Base-by-base conservation (phyloP, 2,329 filamentous ascomycete genomes). In the Stemphylium lycopersici region DNA sequence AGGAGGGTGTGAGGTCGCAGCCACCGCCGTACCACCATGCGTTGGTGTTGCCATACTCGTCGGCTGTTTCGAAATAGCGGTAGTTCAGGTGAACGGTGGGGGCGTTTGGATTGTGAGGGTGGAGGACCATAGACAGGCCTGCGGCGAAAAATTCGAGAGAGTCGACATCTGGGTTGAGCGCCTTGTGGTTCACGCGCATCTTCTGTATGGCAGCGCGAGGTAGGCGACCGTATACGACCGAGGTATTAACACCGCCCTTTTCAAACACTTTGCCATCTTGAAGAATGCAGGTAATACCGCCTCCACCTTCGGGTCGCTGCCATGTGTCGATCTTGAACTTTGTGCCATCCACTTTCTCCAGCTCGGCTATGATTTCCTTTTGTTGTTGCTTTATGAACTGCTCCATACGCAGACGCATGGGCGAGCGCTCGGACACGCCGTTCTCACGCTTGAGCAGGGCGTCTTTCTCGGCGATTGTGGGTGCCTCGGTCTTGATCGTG, bases 11-110 rank as follows among this genome's bases (percentile, higher is more conserved):
- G 64, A 99, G 78, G 76, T 99, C 95, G 48, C 91, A 93, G 52
- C 95, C 95, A 45, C 95, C 95, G 61, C 95, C 95, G 69, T 96
- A 99, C 95, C 95, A 99, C 93, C 95, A 99, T 6, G 92, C 89
- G 61, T 93, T 91, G 47, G 83, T 88, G 62, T 83, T 89, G 38
- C 90, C 91, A 66, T 93, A 89, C 7, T 89, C 85, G 67, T 93
- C 90, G 56, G 90, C 90, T 1, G 95, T 99, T 80, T 99, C 95
- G 72, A 99, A 99, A 79, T 99, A 99, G 52, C 95, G 87, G 81
- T 98, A 98, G 81, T 99, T 99, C 66, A 99, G 83, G 76, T 99
- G 95, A 15, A 99, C 95, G 0, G 95, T 99, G 0, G 95, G 95
- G 6, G 93, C 93, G 89, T 96, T 96, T 42, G 95, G 95, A 77